Evolutionary conservation across 2,329 filamentous ascomycete genomes (phyloP), one percentile per base, ranked within the genome.

Genomic region (Esteya vermicola): DNA sequence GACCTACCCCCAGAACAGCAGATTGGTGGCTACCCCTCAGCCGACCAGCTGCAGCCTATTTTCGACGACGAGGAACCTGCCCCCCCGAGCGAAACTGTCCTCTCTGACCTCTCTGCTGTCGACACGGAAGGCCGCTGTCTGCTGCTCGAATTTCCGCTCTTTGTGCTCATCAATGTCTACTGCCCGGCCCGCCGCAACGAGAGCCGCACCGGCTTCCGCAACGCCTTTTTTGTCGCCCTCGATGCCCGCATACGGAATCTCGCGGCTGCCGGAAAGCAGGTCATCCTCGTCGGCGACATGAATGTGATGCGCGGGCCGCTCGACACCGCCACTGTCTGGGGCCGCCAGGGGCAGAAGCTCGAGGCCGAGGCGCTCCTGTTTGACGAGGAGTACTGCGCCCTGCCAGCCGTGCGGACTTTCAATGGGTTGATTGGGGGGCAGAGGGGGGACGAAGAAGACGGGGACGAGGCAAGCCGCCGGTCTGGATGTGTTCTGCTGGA

Each of bases 51-150:
- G 2, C 41, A 18, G 33, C 3, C 21, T n/a, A n/a, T n/a, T n/a
- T n/a, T n/a, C n/a, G n/a, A n/a, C n/a, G 41, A 12, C 27, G 38
- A 1, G 37, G 4, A 16, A 19, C 6, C 31, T 14, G 18, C 31
- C 12, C 9, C 18, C 10, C 18, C 16, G 14, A 10, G 21, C 68
- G 10, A 55, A 59, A 1, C 59, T 85, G 5, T 94, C 51, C 76
- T 84, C 32, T 65, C 69, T 3, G 69, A 69, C 1, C 76, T 84
- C 31, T 65, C 69, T 3, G 69, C 69, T 1, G 72, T 96, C 8
- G 91, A 98, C 55, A 83, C 84, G 0, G 91, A 98, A 63, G 91
- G 91, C 1, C 80, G 91, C 36, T 94, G 86, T 50, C 76, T 96
- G 8, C 69, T 94, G 33, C 68, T 98, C 4, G 91, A 96, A 54